phyloP scores from a whole-genome alignment of 805 yeast species.

The Ogataea wickerhamii region DNA sequence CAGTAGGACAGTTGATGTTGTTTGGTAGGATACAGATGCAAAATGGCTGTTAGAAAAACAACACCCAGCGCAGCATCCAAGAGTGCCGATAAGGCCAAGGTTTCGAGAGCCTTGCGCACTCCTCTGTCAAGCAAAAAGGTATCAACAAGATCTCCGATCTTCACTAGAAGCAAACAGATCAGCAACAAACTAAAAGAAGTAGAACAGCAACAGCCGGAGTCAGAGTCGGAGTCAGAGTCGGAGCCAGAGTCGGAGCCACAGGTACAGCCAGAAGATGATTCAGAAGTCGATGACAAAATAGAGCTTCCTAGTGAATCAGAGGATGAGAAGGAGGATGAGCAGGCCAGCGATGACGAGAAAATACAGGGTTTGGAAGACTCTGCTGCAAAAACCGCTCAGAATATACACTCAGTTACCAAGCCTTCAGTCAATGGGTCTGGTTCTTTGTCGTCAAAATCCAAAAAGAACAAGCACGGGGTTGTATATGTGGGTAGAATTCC shows the following conservation, averaged over 20 bases:
- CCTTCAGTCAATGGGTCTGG: slow-evolving; percentile 12
- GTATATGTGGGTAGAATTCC: slow-evolving; percentile 91
- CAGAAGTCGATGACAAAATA: slow-evolving; percentile 3
- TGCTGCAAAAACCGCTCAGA: slow-evolving; percentile 14
- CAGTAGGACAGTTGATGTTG: too few relatives aligned
- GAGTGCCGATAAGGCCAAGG: background rate
- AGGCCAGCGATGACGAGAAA: slow-evolving; percentile 17
- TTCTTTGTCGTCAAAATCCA: slow-evolving; percentile 6
- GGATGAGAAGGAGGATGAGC: slow-evolving; percentile 4
- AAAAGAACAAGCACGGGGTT: slow-evolving; percentile 51
- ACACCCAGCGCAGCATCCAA: background rate
- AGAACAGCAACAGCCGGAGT: background rate
- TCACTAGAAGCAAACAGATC: slow-evolving; percentile 17
- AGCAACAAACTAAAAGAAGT: slow-evolving; percentile 9
- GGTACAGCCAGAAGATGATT: slow-evolving; percentile 9
- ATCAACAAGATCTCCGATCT: slow-evolving; percentile 23
- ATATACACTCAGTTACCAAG: slow-evolving; percentile 24
- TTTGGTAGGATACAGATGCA: too few relatives aligned
- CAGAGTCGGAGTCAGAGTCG: slow-evolving; percentile 10
- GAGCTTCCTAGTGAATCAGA: slow-evolving; percentile 17
- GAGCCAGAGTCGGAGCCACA: slow-evolving; percentile 11
- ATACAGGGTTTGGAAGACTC: slow-evolving; percentile 18
- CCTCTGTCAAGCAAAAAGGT: slow-evolving; percentile 13
- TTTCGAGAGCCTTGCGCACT: slow-evolving; percentile 6
- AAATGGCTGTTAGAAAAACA: slow-evolving; percentile 6